Percentiles rank a stretch among this genome's conserved stretches.
Evolutionary conservation across 108 stramenopile genomes (phyloP).

Genomic region (Skeletonema costatum): DNA sequence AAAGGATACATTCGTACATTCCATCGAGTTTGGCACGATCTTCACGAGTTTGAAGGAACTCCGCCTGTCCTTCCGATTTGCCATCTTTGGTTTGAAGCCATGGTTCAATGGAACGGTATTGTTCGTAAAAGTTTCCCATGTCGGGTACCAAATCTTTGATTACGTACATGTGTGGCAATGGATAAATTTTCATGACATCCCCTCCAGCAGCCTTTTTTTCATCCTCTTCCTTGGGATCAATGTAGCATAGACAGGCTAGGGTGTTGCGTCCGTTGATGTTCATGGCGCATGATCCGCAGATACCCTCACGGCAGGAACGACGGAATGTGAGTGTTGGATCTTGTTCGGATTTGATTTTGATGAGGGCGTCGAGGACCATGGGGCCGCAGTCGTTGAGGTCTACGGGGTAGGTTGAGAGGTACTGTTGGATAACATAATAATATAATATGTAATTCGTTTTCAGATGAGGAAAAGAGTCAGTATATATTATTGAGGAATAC

Average conservation of each 20-base stretch:
- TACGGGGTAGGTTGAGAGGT: conserved; percentile 89
- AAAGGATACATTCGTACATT: conserved; percentile 99
- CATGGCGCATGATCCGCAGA: conserved; percentile 99
- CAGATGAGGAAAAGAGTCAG: not conserved
- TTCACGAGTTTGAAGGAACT: conserved; percentile 88
- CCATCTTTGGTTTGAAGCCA: conserved; percentile 91
- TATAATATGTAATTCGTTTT: no score
- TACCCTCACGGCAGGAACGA: conserved; percentile 97
- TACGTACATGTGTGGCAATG: conserved; percentile 99
- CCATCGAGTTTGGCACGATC: conserved; percentile 95
- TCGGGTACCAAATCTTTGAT: conserved; percentile 98
- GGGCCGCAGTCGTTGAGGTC: conserved; percentile 96
- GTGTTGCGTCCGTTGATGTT: conserved; percentile 98
- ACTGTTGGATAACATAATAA: conserved; percentile 44
- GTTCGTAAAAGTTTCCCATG: conserved; percentile 98
- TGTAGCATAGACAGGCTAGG: conserved; percentile 94
- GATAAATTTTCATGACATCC: conserved; percentile 93
- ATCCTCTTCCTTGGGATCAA: conserved; percentile 63
- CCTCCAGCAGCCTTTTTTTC: conserved; percentile 32
- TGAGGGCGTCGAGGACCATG: conserved; percentile 96
- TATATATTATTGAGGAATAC: not conserved
- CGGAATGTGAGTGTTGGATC: conserved; percentile 97
- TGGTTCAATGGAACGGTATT: conserved; percentile 96
- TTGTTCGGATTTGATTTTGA: conserved; percentile 98
- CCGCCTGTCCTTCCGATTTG: conserved; percentile 81